Base-by-base conservation (phyloP, 2,329 filamentous ascomycete genomes). In the Colletotrichum tanaceti region DNA sequence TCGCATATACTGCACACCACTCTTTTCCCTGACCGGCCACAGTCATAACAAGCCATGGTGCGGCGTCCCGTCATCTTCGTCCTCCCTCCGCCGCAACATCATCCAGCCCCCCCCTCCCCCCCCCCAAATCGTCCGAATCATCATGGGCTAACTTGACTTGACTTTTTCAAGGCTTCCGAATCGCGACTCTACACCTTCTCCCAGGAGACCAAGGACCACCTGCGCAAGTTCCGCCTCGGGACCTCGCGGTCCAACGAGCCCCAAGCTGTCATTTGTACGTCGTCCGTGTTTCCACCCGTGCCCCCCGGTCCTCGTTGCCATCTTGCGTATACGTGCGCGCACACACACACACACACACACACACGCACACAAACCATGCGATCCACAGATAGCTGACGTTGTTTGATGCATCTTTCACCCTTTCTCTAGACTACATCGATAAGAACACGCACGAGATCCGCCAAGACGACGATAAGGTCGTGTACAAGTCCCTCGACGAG, bases 211-310 rank as follows among this genome's bases (percentile, higher is more conserved):
- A 96, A 91, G 81, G 90, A 94, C 73, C 91, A 94, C 77, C 88
- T 99, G 73, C 92, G 93, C 80, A 98, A 98, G 82, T 99, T 99
- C 83, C 92, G 96, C 58, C 87, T 99, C 35, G 89, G 91, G 32
- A 98, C 96, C 2, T 98, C 94, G 41, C 86, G 96, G 72, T 90
- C 93, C 60, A 95, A 91, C 77, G 90, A 91, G 54, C 91, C 94
- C 0, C 93, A 98, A 83, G 96, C 94, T 70, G 90, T 97, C 71
- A 97, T 99, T 74, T 98, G 96, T 98, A 92, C 81, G 90, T 86
- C n/a, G n/a, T n/a, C n/a, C n/a, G n/a, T n/a, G n/a, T n/a, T n/a
- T n/a, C n/a, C n/a, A n/a, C n/a, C 79, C 74, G 78, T 82, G 7
- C 9, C 28, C 28, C 76, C 78, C 71, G 50, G 18, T 9, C 28